A percentile compares a stretch with the other conserved stretches of the same genome.
Conservation (phyloP, 179 eudicot genomes). For the Camellia oleifera region DNA sequence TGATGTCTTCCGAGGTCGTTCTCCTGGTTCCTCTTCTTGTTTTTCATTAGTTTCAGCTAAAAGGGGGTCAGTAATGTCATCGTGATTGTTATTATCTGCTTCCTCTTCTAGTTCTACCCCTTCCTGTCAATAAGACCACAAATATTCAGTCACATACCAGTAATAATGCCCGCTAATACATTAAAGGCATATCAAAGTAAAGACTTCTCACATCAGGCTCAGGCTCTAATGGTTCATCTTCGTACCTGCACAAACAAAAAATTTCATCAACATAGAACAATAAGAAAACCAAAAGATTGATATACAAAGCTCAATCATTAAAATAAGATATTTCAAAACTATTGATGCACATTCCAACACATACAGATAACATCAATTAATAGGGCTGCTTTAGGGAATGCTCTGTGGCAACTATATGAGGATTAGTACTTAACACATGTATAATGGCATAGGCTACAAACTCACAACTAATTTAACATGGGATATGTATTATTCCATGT, state of each 20-base stretch:
- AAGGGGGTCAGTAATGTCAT: conserved; percentile 61
- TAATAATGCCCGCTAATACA: not conserved
- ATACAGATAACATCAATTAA: too few relatives aligned
- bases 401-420: too few relatives aligned
- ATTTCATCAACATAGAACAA: not conserved
- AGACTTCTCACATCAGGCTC: conserved; percentile 59
- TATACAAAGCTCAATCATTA: not conserved
- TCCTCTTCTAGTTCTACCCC: conserved; percentile 57
- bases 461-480: too few relatives aligned
- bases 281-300: not conserved
- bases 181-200: not conserved
- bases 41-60: conserved; percentile 62
- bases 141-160: not conserved
- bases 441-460: too few relatives aligned
- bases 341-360: not conserved
- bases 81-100: conserved; percentile 49
- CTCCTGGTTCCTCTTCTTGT: conserved; percentile 46
- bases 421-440: too few relatives aligned
- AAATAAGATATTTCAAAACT: not conserved
- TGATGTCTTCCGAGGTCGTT: conserved; percentile 73
- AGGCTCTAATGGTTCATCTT: conserved; percentile 89
- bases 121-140: conserved; percentile 39
- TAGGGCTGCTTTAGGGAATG: too few relatives aligned
- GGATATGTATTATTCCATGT: too few relatives aligned
- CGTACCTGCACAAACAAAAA: conserved; percentile 51